Evolutionary conservation across 2,329 filamentous ascomycete species (phyloP), one percentile per base, ranked within the genome.

Genomic region (Pseudocercospora fuligena): DNA sequence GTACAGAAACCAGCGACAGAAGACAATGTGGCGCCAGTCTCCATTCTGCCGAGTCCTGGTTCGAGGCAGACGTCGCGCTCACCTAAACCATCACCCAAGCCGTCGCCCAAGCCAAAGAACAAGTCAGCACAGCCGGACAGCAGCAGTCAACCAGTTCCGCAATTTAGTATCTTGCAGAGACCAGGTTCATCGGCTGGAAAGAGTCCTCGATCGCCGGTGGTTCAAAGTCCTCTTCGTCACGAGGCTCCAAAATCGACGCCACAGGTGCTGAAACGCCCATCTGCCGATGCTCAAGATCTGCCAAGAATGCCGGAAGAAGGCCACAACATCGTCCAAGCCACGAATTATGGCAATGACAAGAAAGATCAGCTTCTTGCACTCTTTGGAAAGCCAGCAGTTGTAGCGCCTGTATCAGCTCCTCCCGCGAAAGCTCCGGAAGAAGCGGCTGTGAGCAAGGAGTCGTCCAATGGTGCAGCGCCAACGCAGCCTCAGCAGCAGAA

Each of bases 251-350:
- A 70, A 56, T 60, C 73, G 19, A 47, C 53, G 47, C 71, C 74
- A 27, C 76, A 77, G 60, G 65, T 78, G 23, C 72, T 78, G 7
- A 74, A 73, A 59, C 66, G 75, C 11, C 69, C 71, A 27, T 70
- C 66, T 11, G 69, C 59, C n/a, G 70, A 54, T 21, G n/a, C 23
- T 9, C 54, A 33, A 27, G 31, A 58, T 12, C 27, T 16, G 31
- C 16, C n/a, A 25, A 19, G 12, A 40, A 12, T 58, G 12, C 31
- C 19, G 16, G 25, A 29, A 16, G 21, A 21, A n/a, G 16, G 31
- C 21, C 11, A 53, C 43, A 27, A 60, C 64, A 23, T 25, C 58
- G n/a, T 63, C 62, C 46, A 64, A 33, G 19, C 54, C 36, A 27
- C 36, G 54, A 36, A 49, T 47, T 40, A 33, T 59, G 64, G 64